Base-by-base conservation (phyloP, 192 early-diverging fungal genomes). In the Entomortierella parvispora region DNA sequence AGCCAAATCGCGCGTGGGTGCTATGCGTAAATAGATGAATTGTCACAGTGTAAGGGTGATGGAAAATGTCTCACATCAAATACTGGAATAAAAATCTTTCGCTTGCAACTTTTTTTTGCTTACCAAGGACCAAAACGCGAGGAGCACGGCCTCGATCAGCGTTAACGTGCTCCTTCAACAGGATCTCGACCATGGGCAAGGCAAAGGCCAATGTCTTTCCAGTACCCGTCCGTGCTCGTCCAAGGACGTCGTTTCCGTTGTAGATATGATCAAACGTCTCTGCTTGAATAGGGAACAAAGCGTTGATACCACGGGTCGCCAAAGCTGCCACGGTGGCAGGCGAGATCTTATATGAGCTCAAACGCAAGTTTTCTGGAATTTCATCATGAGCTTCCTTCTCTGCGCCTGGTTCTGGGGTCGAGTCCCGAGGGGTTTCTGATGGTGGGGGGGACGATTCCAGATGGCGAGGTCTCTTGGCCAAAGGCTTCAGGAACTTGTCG, bases 271-370 rank as follows among this genome's bases (percentile, higher is more conserved):
- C 82, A 68, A 90, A 88, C 11, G 94, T 95, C 60, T 91, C 93
- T 20, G 96, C 95, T 74, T 99, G 97, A 61, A 99, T 99, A 2
- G 95, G 95, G 81, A 99, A 99, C 18, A 99, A 84, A 3, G 90
- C 82, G 32, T 86, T 87, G 54, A 97, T 91, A 25, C 93, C 93
- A 43, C 92, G 90, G 3, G 61, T 69, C 22, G 80, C 77, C 50
- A 99, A 84, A 1, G 90, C 87, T 20, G 83, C 81, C 44, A 94
- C 58, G 12, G 94, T 96, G 10, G 88, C 81, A 11, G 84, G 79
- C 5, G 90, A 85, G 58, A 94, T 80, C 34, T 84, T 81, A 69
- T 90, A 93, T 51, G 80, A 86, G 68, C 81, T 77, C 40, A 93
- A 46, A 2, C 74, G 80, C 48, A 88, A 72, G 58, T 88, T 81